phyloP scores from a whole-genome alignment of 2,329 filamentous ascomycete genomes.

The Penicillium sp. region DNA sequence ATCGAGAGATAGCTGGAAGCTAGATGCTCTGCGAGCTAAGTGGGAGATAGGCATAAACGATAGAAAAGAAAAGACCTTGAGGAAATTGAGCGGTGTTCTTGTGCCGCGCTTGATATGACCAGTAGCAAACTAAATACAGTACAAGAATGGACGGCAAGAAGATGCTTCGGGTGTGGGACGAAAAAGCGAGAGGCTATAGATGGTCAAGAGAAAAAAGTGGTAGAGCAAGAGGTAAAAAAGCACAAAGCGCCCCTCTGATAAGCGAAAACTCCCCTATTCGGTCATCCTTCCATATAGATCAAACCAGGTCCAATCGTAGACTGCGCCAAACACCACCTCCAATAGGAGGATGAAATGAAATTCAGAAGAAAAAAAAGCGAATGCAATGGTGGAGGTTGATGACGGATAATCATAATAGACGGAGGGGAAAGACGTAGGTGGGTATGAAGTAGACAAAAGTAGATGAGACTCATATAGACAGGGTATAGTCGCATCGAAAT shows the following conservation, averaged over 20 bases:
- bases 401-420: not conserved
- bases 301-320: slow-evolving; percentile 16
- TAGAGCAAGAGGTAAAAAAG: slow-evolving; percentile 11
- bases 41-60: not conserved
- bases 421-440: slow-evolving; percentile 13
- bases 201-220: slow-evolving; percentile 11
- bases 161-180: slow-evolving; percentile 4
- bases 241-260: slow-evolving; percentile 17
- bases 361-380: slow-evolving; percentile 15
- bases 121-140: slow-evolving; percentile 33
- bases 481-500: slow-evolving; percentile 27
- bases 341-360: not conserved
- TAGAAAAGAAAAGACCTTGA: not conserved
- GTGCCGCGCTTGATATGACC: slow-evolving; percentile 8
- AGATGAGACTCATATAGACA: slow-evolving; percentile 26
- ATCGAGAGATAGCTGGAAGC: not conserved
- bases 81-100: slow-evolving; percentile 5
- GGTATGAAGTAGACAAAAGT: slow-evolving; percentile 21
- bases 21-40: not conserved
- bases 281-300: slow-evolving; percentile 20
- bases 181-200: slow-evolving; percentile 21
- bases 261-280: slow-evolving; percentile 23
- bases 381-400: slow-evolving; percentile 13
- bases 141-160: slow-evolving; percentile 23
- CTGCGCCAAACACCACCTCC: slow-evolving; percentile 24